These are phyloP conservation scores for Aquilaria malaccensis DNA, from an alignment of 345 rosid genomes.

Conservation along the genomic window DNA sequence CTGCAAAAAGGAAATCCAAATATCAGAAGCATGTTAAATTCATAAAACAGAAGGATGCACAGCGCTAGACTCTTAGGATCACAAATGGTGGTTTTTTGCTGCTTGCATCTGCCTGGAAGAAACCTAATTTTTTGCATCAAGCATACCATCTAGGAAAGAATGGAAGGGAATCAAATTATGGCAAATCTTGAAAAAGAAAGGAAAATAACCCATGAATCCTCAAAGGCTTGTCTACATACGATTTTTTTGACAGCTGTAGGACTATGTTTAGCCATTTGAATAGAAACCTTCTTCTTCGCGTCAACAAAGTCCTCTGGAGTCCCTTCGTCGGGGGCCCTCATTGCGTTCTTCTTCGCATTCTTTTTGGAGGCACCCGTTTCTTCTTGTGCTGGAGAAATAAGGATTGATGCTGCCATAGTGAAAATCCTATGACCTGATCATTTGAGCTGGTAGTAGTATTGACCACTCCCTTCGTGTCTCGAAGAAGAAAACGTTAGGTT, in stretches of 20 bases:
- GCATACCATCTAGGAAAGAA: constrained; percentile 57
- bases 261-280: constrained; percentile 75
- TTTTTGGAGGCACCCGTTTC: constrained; percentile 37
- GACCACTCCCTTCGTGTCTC: too few species aligned
- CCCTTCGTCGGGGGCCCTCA: constrained; percentile 44
- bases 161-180: background rate
- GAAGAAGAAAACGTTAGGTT: too few species aligned
- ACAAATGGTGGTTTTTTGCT: constrained; percentile 68
- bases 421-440: constrained; percentile 4
- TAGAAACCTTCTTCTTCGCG: constrained; percentile 63
- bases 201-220: background rate
- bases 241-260: constrained; percentile 64
- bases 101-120: constrained; percentile 56
- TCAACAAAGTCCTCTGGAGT: constrained; percentile 63
- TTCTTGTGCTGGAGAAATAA: constrained; percentile 25
- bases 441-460: background rate
- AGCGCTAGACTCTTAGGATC: constrained; percentile 43
- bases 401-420: constrained; percentile 24
- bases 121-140: constrained; percentile 74
- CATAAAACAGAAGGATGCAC: background rate
- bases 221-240: constrained; percentile 36
- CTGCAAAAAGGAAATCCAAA: constrained; percentile 25
- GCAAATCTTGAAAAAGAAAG: background rate
- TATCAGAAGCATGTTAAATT: too few species aligned
- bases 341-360: constrained; percentile 50